These are phyloP conservation scores for Paramecium biaurelia DNA, from an alignment of 73 alveolate genomes.

Conservation along the genomic window DNA sequence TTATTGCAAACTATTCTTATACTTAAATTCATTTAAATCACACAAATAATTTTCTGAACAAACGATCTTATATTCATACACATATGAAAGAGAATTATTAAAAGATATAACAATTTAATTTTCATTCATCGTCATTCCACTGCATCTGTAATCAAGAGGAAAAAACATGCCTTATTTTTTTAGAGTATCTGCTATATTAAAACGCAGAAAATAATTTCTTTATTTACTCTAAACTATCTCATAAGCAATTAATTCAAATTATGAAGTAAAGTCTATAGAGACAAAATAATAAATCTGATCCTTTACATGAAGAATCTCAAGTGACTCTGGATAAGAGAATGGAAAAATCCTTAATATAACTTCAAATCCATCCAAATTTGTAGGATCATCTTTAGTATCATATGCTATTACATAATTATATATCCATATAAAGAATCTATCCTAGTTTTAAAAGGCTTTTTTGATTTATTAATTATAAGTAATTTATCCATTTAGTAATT, in stretches of 20 bases:
- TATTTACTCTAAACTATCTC: not conserved
- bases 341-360: not conserved
- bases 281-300: not conserved
- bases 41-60: not conserved
- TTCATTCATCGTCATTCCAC: not conserved
- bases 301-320: not conserved
- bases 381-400: not conserved
- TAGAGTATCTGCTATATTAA: not conserved
- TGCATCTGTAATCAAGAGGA: not conserved
- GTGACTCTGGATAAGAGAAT: not conserved
- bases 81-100: not conserved
- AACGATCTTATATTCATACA: not conserved
- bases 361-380: not conserved
- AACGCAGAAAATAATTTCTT: not conserved
- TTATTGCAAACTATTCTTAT: not conserved
- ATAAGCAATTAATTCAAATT: not conserved
- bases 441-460: not conserved
- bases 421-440: not conserved
- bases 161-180: not conserved
- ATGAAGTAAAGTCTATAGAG: not conserved
- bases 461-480: not conserved
- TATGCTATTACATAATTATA: not conserved
- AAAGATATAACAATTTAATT: not conserved
- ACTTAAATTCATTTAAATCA: not conserved
- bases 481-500: not conserved